phyloP scores from a whole-genome alignment of 345 rosid genomes.

The Hibiscus mutabilis region DNA sequence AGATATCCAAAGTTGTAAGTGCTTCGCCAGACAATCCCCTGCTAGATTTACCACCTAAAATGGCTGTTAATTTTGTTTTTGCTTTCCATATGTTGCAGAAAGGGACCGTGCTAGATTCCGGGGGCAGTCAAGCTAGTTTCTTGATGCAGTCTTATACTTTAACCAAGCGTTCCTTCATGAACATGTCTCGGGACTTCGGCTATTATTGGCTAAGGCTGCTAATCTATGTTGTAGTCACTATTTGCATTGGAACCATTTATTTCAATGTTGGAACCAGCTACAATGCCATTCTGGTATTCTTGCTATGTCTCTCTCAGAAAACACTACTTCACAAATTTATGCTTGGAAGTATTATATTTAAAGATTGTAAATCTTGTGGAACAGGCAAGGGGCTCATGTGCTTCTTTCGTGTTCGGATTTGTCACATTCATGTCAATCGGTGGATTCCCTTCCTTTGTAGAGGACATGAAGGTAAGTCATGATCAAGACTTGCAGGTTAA shows the following conservation, averaged over 20 bases:
- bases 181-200: conserved; percentile 97
- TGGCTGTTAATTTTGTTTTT: not conserved
- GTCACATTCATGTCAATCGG: conserved; percentile 2
- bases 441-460: conserved; percentile 2
- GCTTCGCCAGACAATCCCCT: not conserved
- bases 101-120: conserved; percentile 83
- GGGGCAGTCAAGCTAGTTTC: conserved; percentile 80
- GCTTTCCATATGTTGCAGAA: conserved; percentile 27
- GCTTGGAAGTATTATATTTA: not conserved
- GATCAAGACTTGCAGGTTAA: not conserved
- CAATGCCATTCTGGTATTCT: not conserved
- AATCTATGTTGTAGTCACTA: not conserved
- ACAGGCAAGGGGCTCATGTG: conserved; percentile 1
- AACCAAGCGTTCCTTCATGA: conserved; percentile 78
- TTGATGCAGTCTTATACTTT: conserved; percentile 29
- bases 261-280: not conserved
- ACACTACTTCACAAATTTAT: not conserved
- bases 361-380: not conserved
- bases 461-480: conserved; percentile 12
- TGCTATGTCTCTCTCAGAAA: not conserved
- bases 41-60: not conserved
- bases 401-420: conserved; percentile 3
- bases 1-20: conserved; percentile 4
- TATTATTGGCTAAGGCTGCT: conserved; percentile 1
- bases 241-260: conserved; percentile 4